Evolutionary conservation across 2,329 filamentous ascomycete genomes (phyloP).

Genomic region (Trichoderma aggressivum): DNA sequence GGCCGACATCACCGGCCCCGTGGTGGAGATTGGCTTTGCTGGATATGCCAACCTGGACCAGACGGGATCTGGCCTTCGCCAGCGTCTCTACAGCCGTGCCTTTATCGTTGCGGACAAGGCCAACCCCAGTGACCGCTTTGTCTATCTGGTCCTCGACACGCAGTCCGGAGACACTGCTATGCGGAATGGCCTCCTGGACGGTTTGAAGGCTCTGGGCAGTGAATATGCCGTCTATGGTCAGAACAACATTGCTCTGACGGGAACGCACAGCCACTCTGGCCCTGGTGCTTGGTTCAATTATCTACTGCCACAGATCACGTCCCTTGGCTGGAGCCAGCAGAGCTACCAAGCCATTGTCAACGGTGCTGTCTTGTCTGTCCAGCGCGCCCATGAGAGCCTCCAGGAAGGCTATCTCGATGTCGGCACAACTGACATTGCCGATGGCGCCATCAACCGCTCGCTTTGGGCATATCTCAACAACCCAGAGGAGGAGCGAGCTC

Average conservation of each 20-base stretch:
- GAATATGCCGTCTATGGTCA: constrained; percentile 73
- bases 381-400: constrained; percentile 63
- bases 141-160: constrained; percentile 85
- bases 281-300: constrained; percentile 95
- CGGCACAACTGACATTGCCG: constrained; percentile 64
- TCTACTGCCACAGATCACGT: constrained; percentile 85
- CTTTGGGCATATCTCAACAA: constrained; percentile 86
- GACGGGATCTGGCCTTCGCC: constrained; percentile 76
- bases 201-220: constrained; percentile 63
- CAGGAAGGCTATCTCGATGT: constrained; percentile 66
- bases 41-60: constrained; percentile 88
- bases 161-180: constrained; percentile 87
- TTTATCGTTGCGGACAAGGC: constrained; percentile 76
- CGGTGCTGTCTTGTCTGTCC: constrained; percentile 77
- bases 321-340: constrained; percentile 78
- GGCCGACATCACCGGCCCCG: constrained; percentile 64
- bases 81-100: constrained; percentile 82
- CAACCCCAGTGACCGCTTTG: constrained; percentile 66
- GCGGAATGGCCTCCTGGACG: constrained; percentile 79
- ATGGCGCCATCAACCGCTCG: constrained; percentile 86
- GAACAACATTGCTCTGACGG: constrained; percentile 83
- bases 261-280: constrained; percentile 89
- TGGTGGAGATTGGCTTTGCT: constrained; percentile 87
- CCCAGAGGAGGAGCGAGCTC: constrained; percentile 67
- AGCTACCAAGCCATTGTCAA: constrained; percentile 88